phyloP scores from a whole-genome alignment of 2,329 filamentous ascomycete species.

The Pseudogymnoascus sp. region DNA sequence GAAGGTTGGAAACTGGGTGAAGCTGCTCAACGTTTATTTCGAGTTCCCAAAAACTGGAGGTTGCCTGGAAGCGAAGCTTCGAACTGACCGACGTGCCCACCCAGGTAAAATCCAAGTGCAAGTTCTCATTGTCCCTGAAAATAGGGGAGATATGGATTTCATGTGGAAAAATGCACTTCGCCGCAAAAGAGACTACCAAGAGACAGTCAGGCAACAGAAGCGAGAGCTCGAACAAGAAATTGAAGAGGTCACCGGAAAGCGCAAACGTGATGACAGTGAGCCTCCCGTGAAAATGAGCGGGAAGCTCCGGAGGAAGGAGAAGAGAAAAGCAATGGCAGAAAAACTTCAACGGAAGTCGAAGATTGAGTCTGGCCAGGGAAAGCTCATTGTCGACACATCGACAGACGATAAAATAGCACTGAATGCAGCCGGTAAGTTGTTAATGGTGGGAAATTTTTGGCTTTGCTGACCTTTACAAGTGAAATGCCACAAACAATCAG shows the following conservation, averaged over 20 bases:
- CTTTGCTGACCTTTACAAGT: background rate
- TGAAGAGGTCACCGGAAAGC: constrained; percentile 27
- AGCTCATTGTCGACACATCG: background rate
- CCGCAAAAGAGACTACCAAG: constrained; percentile 57
- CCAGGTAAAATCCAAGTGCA: constrained; percentile 51
- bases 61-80: constrained; percentile 65
- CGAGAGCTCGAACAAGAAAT: constrained; percentile 32
- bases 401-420: constrained; percentile 19
- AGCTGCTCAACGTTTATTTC: constrained; percentile 64
- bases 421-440: constrained; percentile 31
- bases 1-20: constrained; percentile 52
- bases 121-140: constrained; percentile 34
- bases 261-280: constrained; percentile 18
- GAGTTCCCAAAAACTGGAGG: constrained; percentile 45
- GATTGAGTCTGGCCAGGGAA: background rate
- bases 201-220: constrained; percentile 33
- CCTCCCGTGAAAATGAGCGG: constrained; percentile 16
- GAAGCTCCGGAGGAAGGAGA: constrained; percentile 25
- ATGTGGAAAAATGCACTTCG: constrained; percentile 50
- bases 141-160: constrained; percentile 33
- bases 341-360: constrained; percentile 10
- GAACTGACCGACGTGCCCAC: constrained; percentile 46
- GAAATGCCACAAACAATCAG: background rate
- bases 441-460: background rate
- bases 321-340: constrained; percentile 22